These are phyloP conservation scores for Fusarium coicis DNA, from an alignment of 2,329 filamentous ascomycete species.

Conservation along the genomic window DNA sequence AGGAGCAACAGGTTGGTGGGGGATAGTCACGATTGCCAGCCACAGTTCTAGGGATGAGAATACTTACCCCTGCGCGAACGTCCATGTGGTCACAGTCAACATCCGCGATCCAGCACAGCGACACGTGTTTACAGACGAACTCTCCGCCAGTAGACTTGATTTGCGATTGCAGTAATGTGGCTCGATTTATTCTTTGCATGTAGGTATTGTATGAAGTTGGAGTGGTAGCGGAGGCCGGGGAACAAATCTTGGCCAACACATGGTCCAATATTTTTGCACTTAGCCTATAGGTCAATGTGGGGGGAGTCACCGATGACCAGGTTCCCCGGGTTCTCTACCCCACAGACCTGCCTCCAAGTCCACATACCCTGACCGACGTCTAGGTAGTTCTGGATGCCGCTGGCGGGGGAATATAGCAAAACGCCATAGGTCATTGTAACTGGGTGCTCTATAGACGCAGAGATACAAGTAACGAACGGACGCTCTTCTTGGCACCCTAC, in stretches of 20 bases:
- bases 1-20: not conserved
- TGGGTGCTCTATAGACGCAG: too few species aligned
- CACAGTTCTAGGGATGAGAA: not conserved
- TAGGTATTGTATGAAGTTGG: not conserved
- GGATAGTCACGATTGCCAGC: not conserved
- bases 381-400: too few species aligned
- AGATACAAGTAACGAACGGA: too few species aligned
- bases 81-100: not conserved
- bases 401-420: too few species aligned
- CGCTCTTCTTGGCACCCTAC: too few species aligned
- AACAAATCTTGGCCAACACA: not conserved
- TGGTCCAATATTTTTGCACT: not conserved
- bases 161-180: not conserved
- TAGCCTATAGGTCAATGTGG: not conserved
- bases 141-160: not conserved
- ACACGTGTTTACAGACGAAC: not conserved
- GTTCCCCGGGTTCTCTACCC: not conserved
- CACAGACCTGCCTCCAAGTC: not conserved
- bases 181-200: not conserved
- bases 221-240: not conserved
- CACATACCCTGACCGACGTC: not conserved
- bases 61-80: not conserved
- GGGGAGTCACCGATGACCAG: not conserved
- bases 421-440: too few species aligned
- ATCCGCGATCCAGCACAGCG: not conserved